A percentile compares a stretch with the other conserved stretches of the same genome.
Conservation (phyloP, 2,329 filamentous ascomycete species). For the Nemania sp. region DNA sequence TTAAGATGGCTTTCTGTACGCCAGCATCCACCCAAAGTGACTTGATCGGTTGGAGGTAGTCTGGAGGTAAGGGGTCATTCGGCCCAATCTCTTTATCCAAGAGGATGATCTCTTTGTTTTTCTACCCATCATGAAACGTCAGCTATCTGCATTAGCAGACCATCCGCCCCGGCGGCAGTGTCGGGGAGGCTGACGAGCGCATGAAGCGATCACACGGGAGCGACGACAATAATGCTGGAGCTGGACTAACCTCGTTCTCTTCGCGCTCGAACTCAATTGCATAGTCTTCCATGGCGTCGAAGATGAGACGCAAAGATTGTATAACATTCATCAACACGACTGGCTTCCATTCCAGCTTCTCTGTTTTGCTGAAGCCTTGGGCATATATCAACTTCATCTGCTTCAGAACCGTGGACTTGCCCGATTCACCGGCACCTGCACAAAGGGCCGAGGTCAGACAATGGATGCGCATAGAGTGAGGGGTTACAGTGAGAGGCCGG, state of each 20-base stretch:
- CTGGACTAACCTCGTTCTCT: constrained; percentile 72
- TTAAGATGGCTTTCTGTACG: constrained; percentile 83
- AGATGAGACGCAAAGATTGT: constrained; percentile 87
- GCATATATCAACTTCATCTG: constrained; percentile 99
- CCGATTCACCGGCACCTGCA: constrained; percentile 88
- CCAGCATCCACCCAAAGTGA: constrained; percentile 82
- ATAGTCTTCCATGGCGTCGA: constrained; percentile 89
- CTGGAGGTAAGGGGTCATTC: constrained; percentile 77
- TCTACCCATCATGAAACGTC: constrained; percentile 52
- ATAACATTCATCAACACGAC: constrained; percentile 96
- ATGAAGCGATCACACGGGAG: neutral
- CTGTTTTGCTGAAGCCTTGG: constrained; percentile 84
- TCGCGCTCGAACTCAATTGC: constrained; percentile 77
- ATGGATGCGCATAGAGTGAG: constrained; percentile 27
- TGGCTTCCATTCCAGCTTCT: constrained; percentile 91
- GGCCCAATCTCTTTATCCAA: constrained; percentile 81
- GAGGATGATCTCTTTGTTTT: constrained; percentile 76
- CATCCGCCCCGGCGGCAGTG: neutral
- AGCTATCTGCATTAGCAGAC: constrained; percentile 20
- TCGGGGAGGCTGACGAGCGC: neutral
- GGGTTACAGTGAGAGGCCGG: too few species aligned
- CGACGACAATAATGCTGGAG: neutral
- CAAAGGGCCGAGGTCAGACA: constrained; percentile 32
- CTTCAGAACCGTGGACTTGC: constrained; percentile 96
- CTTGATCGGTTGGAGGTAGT: constrained; percentile 82